Conservation (phyloP, 2,329 filamentous ascomycete species). For the Akanthomyces uredinophilus region DNA sequence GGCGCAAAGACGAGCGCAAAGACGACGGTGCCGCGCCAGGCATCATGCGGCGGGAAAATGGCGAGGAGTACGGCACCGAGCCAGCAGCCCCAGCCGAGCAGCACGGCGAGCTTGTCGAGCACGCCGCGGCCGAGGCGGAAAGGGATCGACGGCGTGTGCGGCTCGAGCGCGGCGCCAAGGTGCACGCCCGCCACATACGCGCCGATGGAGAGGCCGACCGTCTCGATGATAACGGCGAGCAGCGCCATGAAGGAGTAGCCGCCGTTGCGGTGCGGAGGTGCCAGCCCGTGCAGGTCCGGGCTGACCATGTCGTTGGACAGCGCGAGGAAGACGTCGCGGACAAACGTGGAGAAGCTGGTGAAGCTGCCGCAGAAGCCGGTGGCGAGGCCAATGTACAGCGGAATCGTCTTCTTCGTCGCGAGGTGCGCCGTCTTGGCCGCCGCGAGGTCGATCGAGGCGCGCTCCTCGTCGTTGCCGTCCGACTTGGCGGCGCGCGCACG, state of each 20-base stretch:
- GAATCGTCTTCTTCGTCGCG: constrained; percentile 75
- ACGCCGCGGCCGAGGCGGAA: constrained; percentile 51
- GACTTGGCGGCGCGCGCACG: constrained; percentile 19
- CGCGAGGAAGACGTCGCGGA: constrained; percentile 73
- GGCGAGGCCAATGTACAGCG: constrained; percentile 78
- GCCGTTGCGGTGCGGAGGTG: constrained; percentile 49
- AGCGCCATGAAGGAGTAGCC: constrained; percentile 83
- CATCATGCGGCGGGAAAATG: constrained; percentile 64
- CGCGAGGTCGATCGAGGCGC: constrained; percentile 30
- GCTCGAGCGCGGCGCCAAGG: too few species aligned
- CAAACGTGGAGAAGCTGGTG: constrained; percentile 84
- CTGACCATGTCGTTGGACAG: constrained; percentile 55
- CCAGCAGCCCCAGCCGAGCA: constrained; percentile 72
- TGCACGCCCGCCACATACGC: constrained; percentile 63
- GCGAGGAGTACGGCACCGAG: constrained; percentile 67
- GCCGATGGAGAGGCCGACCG: constrained; percentile 63
- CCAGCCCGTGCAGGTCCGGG: constrained; percentile 30
- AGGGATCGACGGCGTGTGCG: constrained; percentile 52
- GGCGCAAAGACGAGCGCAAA: constrained; percentile 82
- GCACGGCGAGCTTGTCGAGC: constrained; percentile 57
- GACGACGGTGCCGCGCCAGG: constrained; percentile 69
- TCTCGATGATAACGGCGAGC: constrained; percentile 67
- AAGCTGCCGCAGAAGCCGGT: constrained; percentile 88
- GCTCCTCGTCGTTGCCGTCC: constrained; percentile 32
- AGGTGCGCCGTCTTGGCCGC: constrained; percentile 53